Evolutionary conservation across 257 asterid genomes (phyloP).

Genomic region (Primulina eburnea): DNA sequence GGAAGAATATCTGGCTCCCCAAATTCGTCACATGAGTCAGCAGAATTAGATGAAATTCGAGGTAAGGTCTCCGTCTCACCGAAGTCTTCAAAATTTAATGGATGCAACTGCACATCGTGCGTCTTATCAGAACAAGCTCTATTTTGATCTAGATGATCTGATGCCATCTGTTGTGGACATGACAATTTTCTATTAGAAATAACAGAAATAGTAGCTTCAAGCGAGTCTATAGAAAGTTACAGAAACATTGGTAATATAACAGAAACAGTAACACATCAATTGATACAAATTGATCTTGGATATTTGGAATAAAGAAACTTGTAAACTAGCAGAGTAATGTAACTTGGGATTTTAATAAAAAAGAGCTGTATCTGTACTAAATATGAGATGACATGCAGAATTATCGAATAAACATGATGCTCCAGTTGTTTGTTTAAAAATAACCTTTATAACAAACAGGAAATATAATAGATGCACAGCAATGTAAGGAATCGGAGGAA

Average conservation of each 20-base stretch:
- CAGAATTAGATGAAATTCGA: slow-evolving; percentile 32
- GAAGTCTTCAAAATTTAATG: slow-evolving; percentile 30
- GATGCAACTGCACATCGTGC: slow-evolving; percentile 26
- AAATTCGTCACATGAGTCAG: slow-evolving; percentile 25
- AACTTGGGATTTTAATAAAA: not conserved
- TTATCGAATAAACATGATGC: not conserved
- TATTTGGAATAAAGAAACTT: not conserved
- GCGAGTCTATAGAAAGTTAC: not conserved
- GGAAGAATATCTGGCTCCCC: slow-evolving; percentile 51
- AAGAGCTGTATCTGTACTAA: not conserved
- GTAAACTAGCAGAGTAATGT: not conserved
- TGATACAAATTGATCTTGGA: not conserved
- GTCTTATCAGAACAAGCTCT: slow-evolving; percentile 30
- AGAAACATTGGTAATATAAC: not conserved
- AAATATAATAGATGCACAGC: slow-evolving; percentile 16
- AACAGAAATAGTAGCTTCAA: slow-evolving; percentile 5
- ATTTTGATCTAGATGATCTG: slow-evolving; percentile 26
- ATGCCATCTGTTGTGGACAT: slow-evolving; percentile 35
- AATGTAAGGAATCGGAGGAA: not conserved
- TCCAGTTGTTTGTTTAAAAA: not conserved
- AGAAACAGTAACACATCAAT: not conserved
- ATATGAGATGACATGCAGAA: slow-evolving; percentile 8
- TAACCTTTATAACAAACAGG: slow-evolving; percentile 17
- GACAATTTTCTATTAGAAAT: slow-evolving; percentile 11
- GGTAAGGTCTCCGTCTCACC: slow-evolving; percentile 35